Evolutionary conservation across 163 green algal genomes (phyloP).

Genomic region (Chlamydomonas reinhardtii): DNA sequence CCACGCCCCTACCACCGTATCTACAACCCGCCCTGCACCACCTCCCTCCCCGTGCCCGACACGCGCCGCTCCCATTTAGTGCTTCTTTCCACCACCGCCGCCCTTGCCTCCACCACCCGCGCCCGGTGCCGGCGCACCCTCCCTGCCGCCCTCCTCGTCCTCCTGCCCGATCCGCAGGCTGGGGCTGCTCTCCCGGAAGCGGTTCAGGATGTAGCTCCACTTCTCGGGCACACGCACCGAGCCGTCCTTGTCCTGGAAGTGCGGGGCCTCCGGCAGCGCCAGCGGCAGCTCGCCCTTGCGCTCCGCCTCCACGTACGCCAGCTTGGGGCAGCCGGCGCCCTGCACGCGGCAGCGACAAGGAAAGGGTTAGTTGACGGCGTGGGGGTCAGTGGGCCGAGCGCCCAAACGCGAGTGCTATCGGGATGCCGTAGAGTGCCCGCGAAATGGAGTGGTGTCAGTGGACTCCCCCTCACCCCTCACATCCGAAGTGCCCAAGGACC

Average conservation of each 20-base stretch:
- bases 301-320: conserved; percentile 85
- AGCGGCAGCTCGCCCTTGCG: conserved; percentile 69
- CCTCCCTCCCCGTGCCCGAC: not conserved
- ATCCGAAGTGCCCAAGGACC: too few relatives aligned
- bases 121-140: conserved; percentile 26
- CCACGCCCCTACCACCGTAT: too few relatives aligned
- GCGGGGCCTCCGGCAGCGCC: conserved; percentile 75
- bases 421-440: not conserved
- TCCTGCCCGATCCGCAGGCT: not conserved
- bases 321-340: conserved; percentile 77
- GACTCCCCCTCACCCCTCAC: too few relatives aligned
- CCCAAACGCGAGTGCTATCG: too few relatives aligned
- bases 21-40: not conserved
- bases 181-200: conserved; percentile 18
- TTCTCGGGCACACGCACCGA: conserved; percentile 78
- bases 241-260: conserved; percentile 79
- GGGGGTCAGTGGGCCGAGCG: too few relatives aligned
- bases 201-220: conserved; percentile 72
- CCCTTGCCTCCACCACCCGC: not conserved
- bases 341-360: conserved; percentile 1
- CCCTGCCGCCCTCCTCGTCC: not conserved
- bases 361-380: too few relatives aligned
- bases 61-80: not conserved
- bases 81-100: not conserved
- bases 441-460: not conserved